These are phyloP conservation scores for Sugiyamaella paludigena DNA, from an alignment of 1,139 yeast genomes.

Conservation along the genomic window DNA sequence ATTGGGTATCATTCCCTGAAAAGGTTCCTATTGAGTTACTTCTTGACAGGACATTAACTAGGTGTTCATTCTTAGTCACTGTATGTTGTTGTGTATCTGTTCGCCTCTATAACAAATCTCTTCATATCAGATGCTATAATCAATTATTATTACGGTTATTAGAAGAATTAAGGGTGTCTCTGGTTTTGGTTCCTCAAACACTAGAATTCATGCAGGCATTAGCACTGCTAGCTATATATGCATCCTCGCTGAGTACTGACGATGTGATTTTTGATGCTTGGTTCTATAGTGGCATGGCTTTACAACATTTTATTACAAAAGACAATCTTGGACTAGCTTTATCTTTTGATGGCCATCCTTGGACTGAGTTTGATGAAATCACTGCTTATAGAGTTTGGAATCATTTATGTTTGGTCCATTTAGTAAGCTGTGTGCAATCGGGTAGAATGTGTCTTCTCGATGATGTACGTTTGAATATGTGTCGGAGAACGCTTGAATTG, in stretches of 20 bases:
- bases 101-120: conserved; percentile 47
- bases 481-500: conserved; percentile 59
- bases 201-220: conserved; percentile 66
- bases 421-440: conserved; percentile 64
- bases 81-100: conserved; percentile 63
- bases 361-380: conserved; percentile 49
- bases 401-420: conserved; percentile 67
- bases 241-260: conserved; percentile 55
- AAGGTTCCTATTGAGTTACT: conserved; percentile 50
- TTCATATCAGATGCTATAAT: conserved; percentile 41
- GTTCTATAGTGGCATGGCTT: conserved; percentile 57
- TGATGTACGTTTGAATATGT: conserved; percentile 58
- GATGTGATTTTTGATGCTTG: conserved; percentile 56
- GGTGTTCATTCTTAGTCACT: conserved; percentile 63
- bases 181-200: conserved; percentile 44
- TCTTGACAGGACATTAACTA: conserved; percentile 49
- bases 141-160: conserved; percentile 39
- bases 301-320: conserved; percentile 55
- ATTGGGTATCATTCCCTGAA: conserved; percentile 76
- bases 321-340: conserved; percentile 40
- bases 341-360: conserved; percentile 38
- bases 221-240: conserved; percentile 60
- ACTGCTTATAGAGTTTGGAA: conserved; percentile 65
- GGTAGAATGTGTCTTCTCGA: conserved; percentile 78
- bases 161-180: conserved; percentile 47